Conservation (phyloP, 257 asterid genomes). For the Penstemon davidsonii region DNA sequence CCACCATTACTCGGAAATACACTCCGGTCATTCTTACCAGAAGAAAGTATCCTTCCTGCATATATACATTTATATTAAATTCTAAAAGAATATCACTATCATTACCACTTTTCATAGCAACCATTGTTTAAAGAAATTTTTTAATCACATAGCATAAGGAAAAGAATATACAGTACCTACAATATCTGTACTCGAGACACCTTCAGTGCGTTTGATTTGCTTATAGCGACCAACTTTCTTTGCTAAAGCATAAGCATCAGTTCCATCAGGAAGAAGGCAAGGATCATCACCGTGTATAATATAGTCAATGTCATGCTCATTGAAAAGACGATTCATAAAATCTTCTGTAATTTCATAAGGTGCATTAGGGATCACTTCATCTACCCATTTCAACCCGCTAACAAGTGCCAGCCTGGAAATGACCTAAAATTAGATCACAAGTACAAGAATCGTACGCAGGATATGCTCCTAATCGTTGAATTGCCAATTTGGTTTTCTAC, state of each 20-base stretch:
- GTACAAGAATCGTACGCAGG: conserved; percentile 20
- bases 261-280: conserved; percentile 92
- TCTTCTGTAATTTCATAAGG: conserved; percentile 92
- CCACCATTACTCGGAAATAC: conserved; percentile 42
- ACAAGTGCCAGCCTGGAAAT: conserved; percentile 78
- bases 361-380: conserved; percentile 88
- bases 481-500: conserved; percentile 1
- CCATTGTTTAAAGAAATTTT: conserved; percentile 1
- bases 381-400: conserved; percentile 97
- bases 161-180: conserved; percentile 67
- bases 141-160: conserved; percentile 28
- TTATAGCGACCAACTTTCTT: conserved; percentile 93
- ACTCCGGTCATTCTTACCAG: conserved; percentile 40
- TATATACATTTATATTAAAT: conserved; percentile 1
- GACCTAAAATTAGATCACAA: conserved; percentile 32
- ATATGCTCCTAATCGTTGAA: not conserved
- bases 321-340: conserved; percentile 80
- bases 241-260: conserved; percentile 93
- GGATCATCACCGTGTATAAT: conserved; percentile 97
- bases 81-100: not conserved
- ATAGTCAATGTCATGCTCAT: conserved; percentile 83
- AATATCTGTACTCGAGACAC: conserved; percentile 97
- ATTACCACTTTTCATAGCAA: not conserved
- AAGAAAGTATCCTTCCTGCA: conserved; percentile 82
- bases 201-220: conserved; percentile 97